Evolutionary conservation across 441 rosid genomes (phyloP), one percentile per base, ranked within the genome.

Genomic region (Corymbia calophylla): DNA sequence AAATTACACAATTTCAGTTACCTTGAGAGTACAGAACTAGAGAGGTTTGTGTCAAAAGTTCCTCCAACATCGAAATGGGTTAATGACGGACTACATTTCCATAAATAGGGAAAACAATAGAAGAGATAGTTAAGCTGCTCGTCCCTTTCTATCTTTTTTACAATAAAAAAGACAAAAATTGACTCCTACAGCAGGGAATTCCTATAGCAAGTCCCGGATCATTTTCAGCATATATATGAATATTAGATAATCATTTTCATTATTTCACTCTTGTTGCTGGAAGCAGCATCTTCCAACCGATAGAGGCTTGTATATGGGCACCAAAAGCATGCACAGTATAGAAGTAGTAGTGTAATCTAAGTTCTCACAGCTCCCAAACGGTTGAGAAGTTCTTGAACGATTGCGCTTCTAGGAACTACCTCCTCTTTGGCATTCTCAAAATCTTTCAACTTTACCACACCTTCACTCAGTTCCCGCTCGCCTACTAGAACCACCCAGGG

Each of bases 401-500:
- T 91, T 80, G 86, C 32, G 87, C 77, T 92, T 93, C 95, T 94
- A 23, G 93, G 85, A 68, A 97, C 66, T 32, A 88, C 94, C 86
- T 94, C 95, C 91, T 97, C 98, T 13, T 87, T 60, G 5, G 92
- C 93, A 87, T 95, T 93, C 47, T 93, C 96, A 1, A 96, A 55
- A 91, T 96, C 94, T 92, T 94, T 98, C 90, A 98, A 58, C 89
- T 92, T 96, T 31, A 97, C 97, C 23, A 93, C 92, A 44, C 96
- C 97, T 90, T 91, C 93, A 25, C 91, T 94, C 86, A 95, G 92
- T 90, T 97, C 99, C 58, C 91, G 93, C 48, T 95, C 97, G 9
- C 99, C 98, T 18, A 97, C 96, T 1, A 97, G 92, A 17, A 96
- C 95, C 98, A 96, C 93, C 96, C 95, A 96, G 4, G 96, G 97